Percentiles rank a stretch among this genome's conserved stretches.
phyloP scores from a whole-genome alignment of 805 yeast genomes.

The Teunomyces kruisii region DNA sequence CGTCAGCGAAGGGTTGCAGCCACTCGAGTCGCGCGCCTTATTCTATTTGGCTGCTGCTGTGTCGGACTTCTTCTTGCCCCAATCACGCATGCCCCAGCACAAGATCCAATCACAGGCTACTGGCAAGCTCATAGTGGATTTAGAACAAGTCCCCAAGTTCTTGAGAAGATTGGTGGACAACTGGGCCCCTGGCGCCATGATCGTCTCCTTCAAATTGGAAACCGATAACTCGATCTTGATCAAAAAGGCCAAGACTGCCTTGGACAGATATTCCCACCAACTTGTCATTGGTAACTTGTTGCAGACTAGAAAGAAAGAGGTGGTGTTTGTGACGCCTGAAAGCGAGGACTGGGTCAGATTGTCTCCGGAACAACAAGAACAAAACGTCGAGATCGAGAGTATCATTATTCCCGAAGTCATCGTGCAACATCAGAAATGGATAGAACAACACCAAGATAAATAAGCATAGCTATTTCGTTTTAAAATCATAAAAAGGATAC shows the following conservation, averaged over 20 bases:
- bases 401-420: conserved; percentile 78
- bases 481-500: conserved; percentile 52
- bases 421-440: conserved; percentile 63
- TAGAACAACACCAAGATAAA: conserved; percentile 21
- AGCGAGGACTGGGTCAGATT: conserved; percentile 53
- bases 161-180: conserved; percentile 80
- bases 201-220: conserved; percentile 90
- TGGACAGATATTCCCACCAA: conserved; percentile 86
- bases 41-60: conserved; percentile 97
- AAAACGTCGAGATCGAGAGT: conserved; percentile 68
- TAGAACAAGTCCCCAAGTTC: conserved; percentile 96
- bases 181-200: conserved; percentile 96
- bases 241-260: conserved; percentile 74
- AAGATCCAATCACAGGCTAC: conserved; percentile 80
- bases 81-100: conserved; percentile 83
- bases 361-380: conserved; percentile 38
- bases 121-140: conserved; percentile 77
- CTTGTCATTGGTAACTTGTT: conserved; percentile 90
- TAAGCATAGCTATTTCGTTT: neutral
- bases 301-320: conserved; percentile 85
- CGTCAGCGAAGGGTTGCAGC: conserved; percentile 59
- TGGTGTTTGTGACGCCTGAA: conserved; percentile 71
- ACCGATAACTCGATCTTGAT: conserved; percentile 75
- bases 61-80: conserved; percentile 91
- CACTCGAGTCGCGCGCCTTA: conserved; percentile 56